Conservation (phyloP, 805 yeast genomes). For the Myxozyma sirexii region DNA sequence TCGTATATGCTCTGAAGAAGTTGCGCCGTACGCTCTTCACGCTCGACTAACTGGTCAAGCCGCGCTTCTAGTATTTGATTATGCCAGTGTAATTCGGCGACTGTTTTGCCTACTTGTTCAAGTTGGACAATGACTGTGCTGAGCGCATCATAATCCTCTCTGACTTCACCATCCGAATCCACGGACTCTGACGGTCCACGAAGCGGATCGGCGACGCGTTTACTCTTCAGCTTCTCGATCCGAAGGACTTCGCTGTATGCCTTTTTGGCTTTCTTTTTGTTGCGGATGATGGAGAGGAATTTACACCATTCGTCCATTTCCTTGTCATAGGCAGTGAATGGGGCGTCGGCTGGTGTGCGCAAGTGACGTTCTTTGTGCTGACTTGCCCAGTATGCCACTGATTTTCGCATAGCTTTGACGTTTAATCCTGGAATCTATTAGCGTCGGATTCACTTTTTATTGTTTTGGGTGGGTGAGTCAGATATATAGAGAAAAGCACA, state of each 20-base stretch:
- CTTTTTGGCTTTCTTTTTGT: not conserved
- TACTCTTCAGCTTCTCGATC: not conserved
- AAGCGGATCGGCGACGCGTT: too few species aligned
- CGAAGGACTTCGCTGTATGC: not conserved
- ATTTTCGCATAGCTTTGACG: slow-evolving; percentile 1
- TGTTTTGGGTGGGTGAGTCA: not conserved
- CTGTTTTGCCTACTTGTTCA: not conserved
- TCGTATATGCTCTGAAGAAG: not conserved
- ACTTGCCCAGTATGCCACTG: not conserved
- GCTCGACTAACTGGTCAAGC: not conserved
- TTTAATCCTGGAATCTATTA: not conserved
- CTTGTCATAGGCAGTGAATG: not conserved
- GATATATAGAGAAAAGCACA: not conserved
- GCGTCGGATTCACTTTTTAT: not conserved
- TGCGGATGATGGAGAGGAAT: not conserved
- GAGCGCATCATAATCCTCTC: not conserved
- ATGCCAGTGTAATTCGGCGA: not conserved
- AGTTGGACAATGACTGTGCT: not conserved
- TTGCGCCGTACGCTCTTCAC: not conserved
- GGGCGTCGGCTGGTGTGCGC: not conserved
- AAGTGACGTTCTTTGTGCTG: not conserved
- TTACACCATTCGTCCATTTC: not conserved
- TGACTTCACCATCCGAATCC: not conserved
- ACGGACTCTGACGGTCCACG: too few species aligned
- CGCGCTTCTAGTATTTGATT: not conserved